Percentiles rank a stretch among this genome's conserved stretches.
phyloP scores from a whole-genome alignment of 306 rosid species.

The Citrullus amarus region DNA sequence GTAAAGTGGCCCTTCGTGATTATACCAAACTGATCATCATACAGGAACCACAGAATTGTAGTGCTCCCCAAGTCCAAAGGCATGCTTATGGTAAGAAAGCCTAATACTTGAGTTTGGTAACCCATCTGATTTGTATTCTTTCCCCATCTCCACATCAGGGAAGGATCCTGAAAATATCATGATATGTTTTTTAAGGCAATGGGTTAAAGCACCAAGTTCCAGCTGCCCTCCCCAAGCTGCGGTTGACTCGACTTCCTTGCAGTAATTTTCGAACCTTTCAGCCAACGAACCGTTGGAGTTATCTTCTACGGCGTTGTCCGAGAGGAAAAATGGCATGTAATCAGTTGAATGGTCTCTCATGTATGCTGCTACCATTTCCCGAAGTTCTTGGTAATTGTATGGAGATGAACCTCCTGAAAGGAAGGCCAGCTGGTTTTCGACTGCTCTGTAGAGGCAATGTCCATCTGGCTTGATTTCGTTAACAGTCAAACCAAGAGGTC shows the following conservation, averaged over 20 bases:
- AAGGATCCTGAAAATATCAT: slow-evolving; percentile 85
- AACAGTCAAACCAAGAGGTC: slow-evolving; percentile 65
- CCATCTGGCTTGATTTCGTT: slow-evolving; percentile 87
- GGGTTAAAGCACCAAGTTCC: slow-evolving; percentile 87
- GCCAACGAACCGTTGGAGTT: slow-evolving; percentile 35
- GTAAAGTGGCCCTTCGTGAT: neutral
- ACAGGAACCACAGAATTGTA: slow-evolving; percentile 73
- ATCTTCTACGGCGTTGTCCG: slow-evolving; percentile 41
- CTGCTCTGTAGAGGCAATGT: slow-evolving; percentile 89
- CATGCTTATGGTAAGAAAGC: slow-evolving; percentile 90
- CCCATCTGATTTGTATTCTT: slow-evolving; percentile 51
- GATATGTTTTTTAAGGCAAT: slow-evolving; percentile 69
- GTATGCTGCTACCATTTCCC: slow-evolving; percentile 63
- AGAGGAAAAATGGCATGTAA: slow-evolving; percentile 69
- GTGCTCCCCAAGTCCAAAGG: slow-evolving; percentile 92
- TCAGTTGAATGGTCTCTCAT: slow-evolving; percentile 61
- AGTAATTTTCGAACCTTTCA: slow-evolving; percentile 62
- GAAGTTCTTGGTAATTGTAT: slow-evolving; percentile 58
- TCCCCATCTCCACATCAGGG: slow-evolving; percentile 98
- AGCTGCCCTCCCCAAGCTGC: slow-evolving; percentile 96
- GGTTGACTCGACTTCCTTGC: slow-evolving; percentile 76
- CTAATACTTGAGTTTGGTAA: slow-evolving; percentile 34
- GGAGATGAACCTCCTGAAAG: slow-evolving; percentile 50
- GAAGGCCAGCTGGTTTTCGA: slow-evolving; percentile 60
- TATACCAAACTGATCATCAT: slow-evolving; percentile 20